A percentile compares a stretch with the other conserved stretches of the same genome.
These are phyloP conservation scores for Pythium vanterpoolii DNA, from an alignment of 352 stramenopile genomes.

Conservation along the genomic window DNA sequence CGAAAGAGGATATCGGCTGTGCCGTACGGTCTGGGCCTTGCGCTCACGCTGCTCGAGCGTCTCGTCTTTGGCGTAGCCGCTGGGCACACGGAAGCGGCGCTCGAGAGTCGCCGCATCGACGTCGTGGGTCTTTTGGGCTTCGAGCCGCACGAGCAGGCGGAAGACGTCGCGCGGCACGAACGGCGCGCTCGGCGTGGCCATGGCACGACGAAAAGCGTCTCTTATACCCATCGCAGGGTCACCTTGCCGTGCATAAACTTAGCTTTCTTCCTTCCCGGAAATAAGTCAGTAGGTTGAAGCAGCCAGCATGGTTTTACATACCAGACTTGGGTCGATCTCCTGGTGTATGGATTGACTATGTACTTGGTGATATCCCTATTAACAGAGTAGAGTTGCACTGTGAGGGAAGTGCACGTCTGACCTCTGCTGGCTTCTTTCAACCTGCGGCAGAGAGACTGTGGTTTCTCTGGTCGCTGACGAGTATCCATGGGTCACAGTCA, in stretches of 20 bases:
- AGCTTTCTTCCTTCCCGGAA: neutral
- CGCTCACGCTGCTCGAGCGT: conserved; percentile 20
- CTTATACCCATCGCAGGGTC: neutral
- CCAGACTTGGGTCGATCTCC: too few relatives aligned
- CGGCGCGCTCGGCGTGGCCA: conserved; percentile 17
- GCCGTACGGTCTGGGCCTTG: conserved; percentile 9
- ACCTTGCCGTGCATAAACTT: neutral
- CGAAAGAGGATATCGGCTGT: neutral
- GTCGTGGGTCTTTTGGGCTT: conserved; percentile 52
- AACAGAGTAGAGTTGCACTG: too few relatives aligned
- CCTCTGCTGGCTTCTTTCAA: too few relatives aligned
- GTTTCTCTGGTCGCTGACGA: too few relatives aligned
- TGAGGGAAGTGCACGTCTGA: too few relatives aligned
- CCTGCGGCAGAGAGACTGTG: too few relatives aligned
- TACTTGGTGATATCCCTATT: too few relatives aligned
- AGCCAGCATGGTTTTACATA: too few relatives aligned
- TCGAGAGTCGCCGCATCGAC: conserved; percentile 54
- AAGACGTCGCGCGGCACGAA: conserved; percentile 70
- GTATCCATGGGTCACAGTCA: too few relatives aligned
- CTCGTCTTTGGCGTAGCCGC: conserved; percentile 45
- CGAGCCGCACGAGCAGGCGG: conserved; percentile 56
- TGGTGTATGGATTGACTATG: too few relatives aligned
- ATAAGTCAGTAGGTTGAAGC: too few relatives aligned
- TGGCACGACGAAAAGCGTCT: neutral
- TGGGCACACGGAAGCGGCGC: conserved; percentile 48